Base-by-base conservation (phyloP, 768 basidiomycete genomes). In the Suillus brevipes region DNA sequence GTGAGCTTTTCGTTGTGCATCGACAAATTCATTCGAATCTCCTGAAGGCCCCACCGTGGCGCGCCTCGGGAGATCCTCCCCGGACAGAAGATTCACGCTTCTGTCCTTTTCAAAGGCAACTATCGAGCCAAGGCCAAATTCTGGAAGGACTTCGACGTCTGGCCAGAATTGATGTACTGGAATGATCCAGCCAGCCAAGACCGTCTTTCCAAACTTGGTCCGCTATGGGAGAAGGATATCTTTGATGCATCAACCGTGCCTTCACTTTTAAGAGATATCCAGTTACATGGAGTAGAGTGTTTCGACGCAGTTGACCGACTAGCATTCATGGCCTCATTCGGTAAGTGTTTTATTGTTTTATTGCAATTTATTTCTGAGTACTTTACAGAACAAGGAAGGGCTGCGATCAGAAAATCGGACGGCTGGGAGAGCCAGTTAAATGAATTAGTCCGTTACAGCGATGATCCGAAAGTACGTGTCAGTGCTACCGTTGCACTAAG, bases 131-230 rank as follows among this genome's bases (percentile, higher is more conserved):
- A 61, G 56, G 66, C 66, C 13, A 49, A 60, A 18, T 67, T 67
- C 36, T 65, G 60, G 61, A 45, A 45, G 42, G 61, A 64, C n/a
- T 57, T 61, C 18, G 53, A 64, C 2, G 62, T 52, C 10, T 66
- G 65, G 65, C 65, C 65, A 25, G 62, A 57, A n/a, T 38, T 64
- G 34, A 31, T 66, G 63, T 66, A 66, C 64, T 66, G 65, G 65
- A 66, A 66, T 20, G 65, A 66, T 36, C 63, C 63, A 31, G 47
- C n/a, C 28, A 66, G 65, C 38, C 65, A 66, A 10, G 25, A 60
- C 13, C 64, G 64, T 6, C 63, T 66, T 23, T 53, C 65, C 3
- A 42, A 66, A 56, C 37, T 66, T 12, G 65, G 63, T 38, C 55
- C 43, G 13, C 34, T 56, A 12, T 66, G 65, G 65, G 65, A 66